A percentile compares a stretch with the other conserved stretches of the same genome.
These are phyloP conservation scores for Streptanthus diversifolius DNA, from an alignment of 345 rosid genomes.

Conservation along the genomic window DNA sequence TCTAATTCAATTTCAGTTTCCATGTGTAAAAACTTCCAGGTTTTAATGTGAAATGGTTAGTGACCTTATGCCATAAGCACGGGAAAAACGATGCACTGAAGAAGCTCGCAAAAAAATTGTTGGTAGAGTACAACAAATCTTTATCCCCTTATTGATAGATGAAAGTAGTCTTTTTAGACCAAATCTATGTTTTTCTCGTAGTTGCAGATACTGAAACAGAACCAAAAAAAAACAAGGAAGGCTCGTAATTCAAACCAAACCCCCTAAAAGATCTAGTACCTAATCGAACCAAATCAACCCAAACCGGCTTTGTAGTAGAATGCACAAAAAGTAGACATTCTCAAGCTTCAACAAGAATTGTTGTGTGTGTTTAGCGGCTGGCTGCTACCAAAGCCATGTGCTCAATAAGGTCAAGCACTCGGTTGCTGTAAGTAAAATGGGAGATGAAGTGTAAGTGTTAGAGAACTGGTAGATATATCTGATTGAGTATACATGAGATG, in stretches of 20 bases:
- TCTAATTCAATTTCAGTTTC: neutral
- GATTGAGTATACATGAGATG: neutral
- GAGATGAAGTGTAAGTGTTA: constrained; percentile 6
- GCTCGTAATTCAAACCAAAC: constrained; percentile 11
- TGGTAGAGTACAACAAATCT: constrained; percentile 3
- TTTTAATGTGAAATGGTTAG: neutral
- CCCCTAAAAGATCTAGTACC: constrained; percentile 14
- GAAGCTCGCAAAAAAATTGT: neutral
- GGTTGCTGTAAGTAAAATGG: constrained; percentile 59
- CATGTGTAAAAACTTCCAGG: neutral
- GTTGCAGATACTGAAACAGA: constrained; percentile 17
- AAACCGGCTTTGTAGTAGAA: neutral
- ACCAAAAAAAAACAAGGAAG: constrained; percentile 7
- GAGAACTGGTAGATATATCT: neutral
- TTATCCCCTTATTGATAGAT: constrained; percentile 21
- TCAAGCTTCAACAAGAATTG: constrained; percentile 16
- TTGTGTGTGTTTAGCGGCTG: constrained; percentile 22
- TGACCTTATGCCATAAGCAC: neutral
- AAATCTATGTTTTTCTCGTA: constrained; percentile 4
- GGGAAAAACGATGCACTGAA: neutral
- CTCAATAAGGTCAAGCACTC: constrained; percentile 93
- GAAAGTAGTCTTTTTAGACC: constrained; percentile 6
- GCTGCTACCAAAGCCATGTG: constrained; percentile 93
- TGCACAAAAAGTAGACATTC: neutral
- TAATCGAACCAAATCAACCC: constrained; percentile 5